These are phyloP conservation scores for Eucalyptus brandiana DNA, from an alignment of 345 rosid species.

Conservation along the genomic window DNA sequence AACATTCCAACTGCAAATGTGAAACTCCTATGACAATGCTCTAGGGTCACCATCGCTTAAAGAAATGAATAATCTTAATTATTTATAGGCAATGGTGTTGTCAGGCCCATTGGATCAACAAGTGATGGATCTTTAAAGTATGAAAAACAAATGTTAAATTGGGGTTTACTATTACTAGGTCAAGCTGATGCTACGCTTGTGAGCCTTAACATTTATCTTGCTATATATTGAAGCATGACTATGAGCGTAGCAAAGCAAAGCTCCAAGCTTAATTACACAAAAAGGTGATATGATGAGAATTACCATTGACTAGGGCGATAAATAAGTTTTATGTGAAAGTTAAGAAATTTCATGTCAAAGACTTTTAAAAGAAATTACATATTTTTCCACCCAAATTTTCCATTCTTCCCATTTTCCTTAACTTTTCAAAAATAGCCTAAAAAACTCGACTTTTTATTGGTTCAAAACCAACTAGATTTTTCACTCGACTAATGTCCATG, in stretches of 20 bases:
- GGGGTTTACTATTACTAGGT: neutral
- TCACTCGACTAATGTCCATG: neutral
- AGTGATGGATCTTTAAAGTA: neutral
- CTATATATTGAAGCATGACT: neutral
- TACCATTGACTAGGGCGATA: neutral
- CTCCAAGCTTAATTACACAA: neutral
- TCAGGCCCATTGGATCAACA: neutral
- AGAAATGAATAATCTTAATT: neutral
- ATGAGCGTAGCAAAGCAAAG: neutral
- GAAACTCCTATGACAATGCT: neutral
- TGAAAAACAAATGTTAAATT: neutral
- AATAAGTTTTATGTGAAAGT: neutral
- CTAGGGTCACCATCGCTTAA: neutral
- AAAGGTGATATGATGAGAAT: neutral
- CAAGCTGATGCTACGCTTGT: neutral
- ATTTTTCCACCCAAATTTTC: neutral
- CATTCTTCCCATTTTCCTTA: neutral
- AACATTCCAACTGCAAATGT: neutral
- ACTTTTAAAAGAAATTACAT: neutral
- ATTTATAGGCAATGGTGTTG: neutral
- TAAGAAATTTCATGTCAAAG: neutral
- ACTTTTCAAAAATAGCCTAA: neutral
- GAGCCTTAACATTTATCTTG: neutral
- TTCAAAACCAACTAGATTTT: neutral
- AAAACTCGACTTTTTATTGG: neutral